Conservation (phyloP, 768 basidiomycete species). For the Mycena kentingensis region DNA sequence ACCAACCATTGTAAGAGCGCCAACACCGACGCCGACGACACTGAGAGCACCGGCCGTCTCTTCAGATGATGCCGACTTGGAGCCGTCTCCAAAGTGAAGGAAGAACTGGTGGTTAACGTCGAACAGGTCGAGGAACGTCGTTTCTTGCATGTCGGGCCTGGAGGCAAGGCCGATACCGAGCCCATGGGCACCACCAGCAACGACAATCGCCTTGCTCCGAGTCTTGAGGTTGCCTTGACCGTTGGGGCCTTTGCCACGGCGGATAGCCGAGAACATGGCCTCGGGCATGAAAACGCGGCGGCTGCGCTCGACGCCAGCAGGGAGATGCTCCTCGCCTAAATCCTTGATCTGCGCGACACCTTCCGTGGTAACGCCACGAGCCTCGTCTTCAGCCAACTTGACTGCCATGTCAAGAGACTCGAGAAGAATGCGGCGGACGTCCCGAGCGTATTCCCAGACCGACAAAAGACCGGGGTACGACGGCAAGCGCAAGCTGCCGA, state of each 20-base stretch:
- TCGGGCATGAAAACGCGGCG: slow-evolving; percentile 92
- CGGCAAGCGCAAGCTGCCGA: slow-evolving; percentile 65
- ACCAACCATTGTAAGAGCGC: slow-evolving; percentile 88
- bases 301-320: slow-evolving; percentile 77
- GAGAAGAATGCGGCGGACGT: slow-evolving; percentile 79
- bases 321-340: slow-evolving; percentile 78
- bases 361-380: slow-evolving; percentile 61
- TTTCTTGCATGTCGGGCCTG: slow-evolving; percentile 76
- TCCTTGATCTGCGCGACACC: slow-evolving; percentile 68
- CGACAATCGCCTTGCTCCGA: slow-evolving; percentile 51
- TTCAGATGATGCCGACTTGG: slow-evolving; percentile 34
- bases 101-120: slow-evolving; percentile 82
- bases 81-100: slow-evolving; percentile 62
- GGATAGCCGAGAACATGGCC: slow-evolving; percentile 84
- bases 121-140: slow-evolving; percentile 81
- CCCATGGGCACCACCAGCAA: slow-evolving; percentile 77
- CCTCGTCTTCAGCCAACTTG: slow-evolving; percentile 79
- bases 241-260: slow-evolving; percentile 40
- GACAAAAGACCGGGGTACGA: slow-evolving; percentile 80
- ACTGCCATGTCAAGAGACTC: slow-evolving; percentile 80
- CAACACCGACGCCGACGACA: slow-evolving; percentile 74
- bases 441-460: slow-evolving; percentile 83
- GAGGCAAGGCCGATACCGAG: slow-evolving; percentile 82
- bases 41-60: slow-evolving; percentile 63
- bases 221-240: slow-evolving; percentile 44